Base-by-base conservation (phyloP, 768 basidiomycete genomes). In the Rhodotorula babjevae region DNA sequence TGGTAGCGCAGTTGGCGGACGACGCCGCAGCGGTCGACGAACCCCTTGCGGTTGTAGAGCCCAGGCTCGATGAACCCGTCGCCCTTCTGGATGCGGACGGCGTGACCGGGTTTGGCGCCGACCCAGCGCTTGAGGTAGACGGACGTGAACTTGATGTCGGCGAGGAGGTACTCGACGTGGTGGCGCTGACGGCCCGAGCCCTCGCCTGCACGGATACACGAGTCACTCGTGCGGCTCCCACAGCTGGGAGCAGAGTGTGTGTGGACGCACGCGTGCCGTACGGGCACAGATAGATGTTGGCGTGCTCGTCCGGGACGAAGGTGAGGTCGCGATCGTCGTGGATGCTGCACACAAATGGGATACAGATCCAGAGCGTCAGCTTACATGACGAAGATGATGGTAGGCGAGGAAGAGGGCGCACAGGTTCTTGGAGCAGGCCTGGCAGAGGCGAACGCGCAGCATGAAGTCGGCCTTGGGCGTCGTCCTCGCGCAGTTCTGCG, bases 391-490 rank as follows among this genome's bases (percentile, higher is more conserved):
- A 25, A 4, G 47, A 2, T 2, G 23, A 9, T 9, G 19, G 15
- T 2, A 9, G 9, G 25, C 44, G 44, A 18, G 44, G 12, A 15
- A 25, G 25, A 25, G 5, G 31, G 36, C 53, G 64, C 25, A 56
- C 64, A 31, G 27, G 3, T 65, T 40, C n/a, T 16, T 4, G 0
- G 42, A 27, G 44, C 64, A 65, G 4, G n/a, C 6, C 31, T 44
- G 8, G 64, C 64, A 65, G 31, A 42, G 2, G n/a, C 64, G 55
- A 3, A 57, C 18, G 4, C 64, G 27, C 9, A 65, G 44, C 19
- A 47, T 27, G 44, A 33, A 65, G 64, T 65, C 64, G 29, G 57
- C 55, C 31, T 65, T 65, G n/a, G 42, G 31, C 29, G 64, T 57
- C 42, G 55, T 11, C 55, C 57, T 65, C n/a, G 42, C 64, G 55